Evolutionary conservation across 1,139 yeast genomes (phyloP), one percentile per base, ranked within the genome.

Genomic region (Yamadazyma songkhlaensis): DNA sequence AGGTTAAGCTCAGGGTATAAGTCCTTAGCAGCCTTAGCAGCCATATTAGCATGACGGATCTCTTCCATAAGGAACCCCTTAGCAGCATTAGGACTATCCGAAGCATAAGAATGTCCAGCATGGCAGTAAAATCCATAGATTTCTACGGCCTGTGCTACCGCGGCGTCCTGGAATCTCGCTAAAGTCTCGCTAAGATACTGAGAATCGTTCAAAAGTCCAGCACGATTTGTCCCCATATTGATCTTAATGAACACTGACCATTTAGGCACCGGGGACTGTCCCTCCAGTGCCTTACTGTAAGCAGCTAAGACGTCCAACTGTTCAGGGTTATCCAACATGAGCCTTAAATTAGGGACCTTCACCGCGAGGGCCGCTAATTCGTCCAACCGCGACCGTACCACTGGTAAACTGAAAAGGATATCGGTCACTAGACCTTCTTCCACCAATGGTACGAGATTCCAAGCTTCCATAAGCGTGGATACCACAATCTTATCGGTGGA

Each of bases 111-210:
- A 47, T 83, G 86, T 2, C 94, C 94, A 1, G 89, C 87, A 59
- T 85, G 94, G 37, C 85, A 81, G 57, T 85, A 85, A 49, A 84
- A 78, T 0, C 95, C 94, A 48, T 67, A 77, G 8, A 84, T 44
- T 8, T 67, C 64, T n/a, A 77, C 64, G 26, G 55, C 48, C 1
- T 59, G 37, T 11, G 48, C 42, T 4, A 56, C 43, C 3, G 60
- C 56, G 20, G 48, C 48, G 2, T 26, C 41, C 10, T 63, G 48
- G 2, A 67, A 50, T 29, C 55, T 53, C 1, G 55, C 40, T 12
- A 75, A 43, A n/a, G 72, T 48, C 5, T 56, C 41, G 3, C 49
- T 42, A 34, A 74, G 53, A 7, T 49, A 54, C 3, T 53, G 48
- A 2, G 68, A 52, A 9, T 59, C 63, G 31, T 59, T 55, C 7